Conservation (phyloP, 208 protist species). For the Trypanosoma brucei region DNA sequence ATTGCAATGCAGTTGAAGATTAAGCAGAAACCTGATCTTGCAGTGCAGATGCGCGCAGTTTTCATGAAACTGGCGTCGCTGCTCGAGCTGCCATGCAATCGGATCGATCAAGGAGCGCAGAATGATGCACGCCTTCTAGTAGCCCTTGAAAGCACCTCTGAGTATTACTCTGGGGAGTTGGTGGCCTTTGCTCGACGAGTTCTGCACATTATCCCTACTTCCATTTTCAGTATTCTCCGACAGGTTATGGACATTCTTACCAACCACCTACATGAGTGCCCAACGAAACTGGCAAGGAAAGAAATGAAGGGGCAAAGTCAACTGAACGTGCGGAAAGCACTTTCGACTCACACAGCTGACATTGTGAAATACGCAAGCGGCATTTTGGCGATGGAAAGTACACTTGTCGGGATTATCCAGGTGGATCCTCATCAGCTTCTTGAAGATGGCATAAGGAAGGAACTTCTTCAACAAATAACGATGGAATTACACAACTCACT, state of each 20-base stretch:
- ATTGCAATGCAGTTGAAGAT: slow-evolving; percentile 93
- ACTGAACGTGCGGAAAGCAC: slow-evolving; percentile 78
- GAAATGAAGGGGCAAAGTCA: slow-evolving; percentile 86
- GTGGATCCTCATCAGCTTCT: slow-evolving; percentile 95
- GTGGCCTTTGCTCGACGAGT: slow-evolving; percentile 92
- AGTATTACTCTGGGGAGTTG: slow-evolving; percentile 92
- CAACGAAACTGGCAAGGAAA: slow-evolving; percentile 57
- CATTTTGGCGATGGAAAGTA: slow-evolving; percentile 97
- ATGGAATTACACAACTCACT: slow-evolving; percentile 67
- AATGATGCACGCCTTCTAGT: slow-evolving; percentile 45
- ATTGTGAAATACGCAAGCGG: slow-evolving; percentile 94
- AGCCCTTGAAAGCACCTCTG: slow-evolving; percentile 87
- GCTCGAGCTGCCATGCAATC: slow-evolving; percentile 92
- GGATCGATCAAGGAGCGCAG: slow-evolving; percentile 87
- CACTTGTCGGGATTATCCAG: slow-evolving; percentile 95
- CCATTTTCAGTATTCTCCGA: slow-evolving; percentile 94
- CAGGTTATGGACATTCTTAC: slow-evolving; percentile 94
- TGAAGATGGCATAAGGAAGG: slow-evolving; percentile 96
- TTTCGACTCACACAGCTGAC: slow-evolving; percentile 88
- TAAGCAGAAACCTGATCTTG: slow-evolving; percentile 81
- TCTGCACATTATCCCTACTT: slow-evolving; percentile 94
- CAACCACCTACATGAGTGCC: slow-evolving; percentile 62
- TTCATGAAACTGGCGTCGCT: slow-evolving; percentile 97
- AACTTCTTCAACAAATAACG: slow-evolving; percentile 85
- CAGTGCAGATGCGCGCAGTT: slow-evolving; percentile 93